Base-by-base conservation (phyloP, 2,329 filamentous ascomycete genomes). In the Phoma herbarum region DNA sequence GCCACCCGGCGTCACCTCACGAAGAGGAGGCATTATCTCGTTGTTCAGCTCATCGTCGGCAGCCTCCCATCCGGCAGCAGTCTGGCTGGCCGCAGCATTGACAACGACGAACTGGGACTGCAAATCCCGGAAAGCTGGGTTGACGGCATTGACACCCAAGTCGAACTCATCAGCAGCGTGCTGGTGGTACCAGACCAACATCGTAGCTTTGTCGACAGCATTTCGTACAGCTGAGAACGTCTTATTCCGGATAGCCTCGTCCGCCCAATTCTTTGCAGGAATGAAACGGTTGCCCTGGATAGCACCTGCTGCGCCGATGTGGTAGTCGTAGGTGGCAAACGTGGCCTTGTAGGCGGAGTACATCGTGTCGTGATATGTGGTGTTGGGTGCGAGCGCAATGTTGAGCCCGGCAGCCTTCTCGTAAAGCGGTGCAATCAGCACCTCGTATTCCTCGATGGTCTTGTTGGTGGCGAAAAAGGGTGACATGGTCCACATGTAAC, bases 231-330 rank as follows among this genome's bases (percentile, higher is more conserved):
- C 66, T 57, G 69, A 59, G 46, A 77, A 66, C 2, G 72, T 69
- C 47, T 63, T 61, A 61, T 60, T 68, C 57, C 59, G 67, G 59
- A 62, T 73, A 4, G 70, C 61, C 0, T 69, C 57, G 14, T 72
- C 64, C 0, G 65, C 62, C 47, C 78, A 74, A 45, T 74, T 73
- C 11, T 68, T 59, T 1, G 66, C 63, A 4, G 78, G 77, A 0
- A 80, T 54, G 4, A 80, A 64, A 11, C 77, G 74, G 33, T 72
- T 77, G 0, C 65, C 67, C 16, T 73, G 72, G 6, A 73, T 71
- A 2, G 75, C 58, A 12, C 67, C 71, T 4, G 66, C 63, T 7
- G 62, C 64, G 9, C 77, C 78, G 23, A 77, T 67, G 2, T 63
- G 47, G 26, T 66, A 68, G 41, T 72, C 65, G 5, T 69, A 59